Conservation (phyloP, 2,329 filamentous ascomycete genomes). For the Nemania serpens region DNA sequence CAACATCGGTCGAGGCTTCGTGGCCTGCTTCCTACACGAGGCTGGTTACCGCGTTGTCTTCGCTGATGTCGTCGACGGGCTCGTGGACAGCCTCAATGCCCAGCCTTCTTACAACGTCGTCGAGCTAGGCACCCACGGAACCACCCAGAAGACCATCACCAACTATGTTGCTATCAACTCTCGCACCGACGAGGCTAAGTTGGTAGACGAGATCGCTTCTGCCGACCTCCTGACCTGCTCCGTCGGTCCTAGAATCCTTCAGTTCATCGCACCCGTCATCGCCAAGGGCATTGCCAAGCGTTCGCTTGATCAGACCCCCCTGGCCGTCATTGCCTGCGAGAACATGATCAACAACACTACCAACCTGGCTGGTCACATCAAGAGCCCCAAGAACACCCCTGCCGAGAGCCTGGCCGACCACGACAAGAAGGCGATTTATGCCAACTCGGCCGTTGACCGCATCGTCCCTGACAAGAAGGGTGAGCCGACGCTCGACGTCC, state of each 20-base stretch:
- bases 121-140: slow-evolving; percentile 85
- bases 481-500: slow-evolving; percentile 83
- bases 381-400: slow-evolving; percentile 72
- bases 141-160: slow-evolving; percentile 76
- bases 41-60: slow-evolving; percentile 97
- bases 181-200: slow-evolving; percentile 77
- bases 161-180: slow-evolving; percentile 99
- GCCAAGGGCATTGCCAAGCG: slow-evolving; percentile 89
- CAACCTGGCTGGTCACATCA: slow-evolving; percentile 81
- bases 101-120: slow-evolving; percentile 85
- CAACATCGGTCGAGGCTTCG: slow-evolving; percentile 85
- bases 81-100: slow-evolving; percentile 80
- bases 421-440: slow-evolving; percentile 79
- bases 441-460: slow-evolving; percentile 97
- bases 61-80: slow-evolving; percentile 84
- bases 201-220: slow-evolving; percentile 82
- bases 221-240: slow-evolving; percentile 95
- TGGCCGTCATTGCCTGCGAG: slow-evolving; percentile 96
- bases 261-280: slow-evolving; percentile 94
- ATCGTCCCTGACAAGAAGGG: slow-evolving; percentile 91
- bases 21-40: slow-evolving; percentile 90
- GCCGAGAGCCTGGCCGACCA: slow-evolving; percentile 70
- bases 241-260: slow-evolving; percentile 93
- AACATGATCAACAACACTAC: slow-evolving; percentile 96
- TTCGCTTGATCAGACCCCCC: slow-evolving; percentile 63